phyloP scores from a whole-genome alignment of 306 rosid species.

The Castanea crenata region DNA sequence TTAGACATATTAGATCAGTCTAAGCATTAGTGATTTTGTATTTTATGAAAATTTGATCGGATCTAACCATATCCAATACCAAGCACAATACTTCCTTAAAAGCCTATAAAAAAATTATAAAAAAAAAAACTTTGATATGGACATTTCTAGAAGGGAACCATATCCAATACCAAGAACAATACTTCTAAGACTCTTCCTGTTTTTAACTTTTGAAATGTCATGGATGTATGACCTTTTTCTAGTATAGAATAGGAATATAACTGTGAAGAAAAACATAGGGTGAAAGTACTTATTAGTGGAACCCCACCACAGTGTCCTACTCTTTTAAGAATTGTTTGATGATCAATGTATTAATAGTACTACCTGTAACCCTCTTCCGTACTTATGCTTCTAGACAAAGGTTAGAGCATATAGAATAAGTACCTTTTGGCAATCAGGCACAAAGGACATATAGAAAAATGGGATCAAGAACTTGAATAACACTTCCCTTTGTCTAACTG shows the following conservation, averaged over 20 bases:
- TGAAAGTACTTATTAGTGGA: neutral
- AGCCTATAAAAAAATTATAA: neutral
- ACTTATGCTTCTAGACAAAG: neutral
- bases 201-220: neutral
- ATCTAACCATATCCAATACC: neutral
- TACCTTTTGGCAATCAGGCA: slow-evolving; percentile 88
- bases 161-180: neutral
- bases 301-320: neutral
- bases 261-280: neutral
- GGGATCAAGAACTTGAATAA: slow-evolving; percentile 47
- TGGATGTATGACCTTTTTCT: neutral
- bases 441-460: slow-evolving; percentile 63
- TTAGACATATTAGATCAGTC: neutral
- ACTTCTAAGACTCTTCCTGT: neutral
- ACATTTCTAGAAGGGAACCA: neutral
- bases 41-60: neutral
- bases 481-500: slow-evolving; percentile 30
- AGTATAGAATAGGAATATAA: neutral
- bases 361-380: slow-evolving; percentile 1
- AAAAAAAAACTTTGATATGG: neutral
- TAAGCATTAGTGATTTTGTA: neutral
- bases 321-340: neutral
- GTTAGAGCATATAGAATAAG: neutral
- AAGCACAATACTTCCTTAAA: neutral
- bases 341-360: neutral